Conservation (phyloP, 495 filamentous ascomycete species). For the Filosporella fistucella region DNA sequence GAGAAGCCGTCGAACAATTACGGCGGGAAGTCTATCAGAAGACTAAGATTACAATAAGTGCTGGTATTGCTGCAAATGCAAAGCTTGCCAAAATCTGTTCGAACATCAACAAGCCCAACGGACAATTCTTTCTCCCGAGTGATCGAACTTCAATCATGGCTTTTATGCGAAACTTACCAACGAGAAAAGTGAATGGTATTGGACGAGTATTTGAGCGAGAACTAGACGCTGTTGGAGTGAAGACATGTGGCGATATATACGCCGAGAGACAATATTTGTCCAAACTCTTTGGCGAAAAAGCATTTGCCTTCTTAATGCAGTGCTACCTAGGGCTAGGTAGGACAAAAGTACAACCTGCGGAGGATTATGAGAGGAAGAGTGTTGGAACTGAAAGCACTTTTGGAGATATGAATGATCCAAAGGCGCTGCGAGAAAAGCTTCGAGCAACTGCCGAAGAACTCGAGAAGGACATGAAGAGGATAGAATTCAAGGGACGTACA, state of each 20-base stretch:
- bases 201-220: slow-evolving; percentile 94
- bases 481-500: slow-evolving; percentile 84
- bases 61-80: slow-evolving; percentile 89
- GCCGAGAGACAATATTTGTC: slow-evolving; percentile 63
- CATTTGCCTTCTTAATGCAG: slow-evolving; percentile 77
- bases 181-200: slow-evolving; percentile 88
- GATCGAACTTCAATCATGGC: slow-evolving; percentile 69
- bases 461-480: slow-evolving; percentile 76
- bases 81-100: slow-evolving; percentile 92
- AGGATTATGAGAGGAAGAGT: slow-evolving; percentile 88
- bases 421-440: slow-evolving; percentile 71
- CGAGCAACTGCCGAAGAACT: slow-evolving; percentile 78
- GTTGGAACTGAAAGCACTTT: slow-evolving; percentile 95
- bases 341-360: slow-evolving; percentile 82
- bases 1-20: slow-evolving; percentile 70
- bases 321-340: slow-evolving; percentile 84
- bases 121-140: slow-evolving; percentile 73
- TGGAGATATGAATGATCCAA: slow-evolving; percentile 65
- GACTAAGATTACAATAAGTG: slow-evolving; percentile 84
- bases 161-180: slow-evolving; percentile 80
- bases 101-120: slow-evolving; percentile 95
- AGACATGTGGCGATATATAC: slow-evolving; percentile 88
- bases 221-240: slow-evolving; percentile 79
- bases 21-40: slow-evolving; percentile 70
- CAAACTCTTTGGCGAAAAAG: slow-evolving; percentile 86